Percentiles rank a stretch among this genome's conserved stretches.
These are phyloP conservation scores for Gossypium raimondii DNA, from an alignment of 345 rosid genomes.

Conservation along the genomic window DNA sequence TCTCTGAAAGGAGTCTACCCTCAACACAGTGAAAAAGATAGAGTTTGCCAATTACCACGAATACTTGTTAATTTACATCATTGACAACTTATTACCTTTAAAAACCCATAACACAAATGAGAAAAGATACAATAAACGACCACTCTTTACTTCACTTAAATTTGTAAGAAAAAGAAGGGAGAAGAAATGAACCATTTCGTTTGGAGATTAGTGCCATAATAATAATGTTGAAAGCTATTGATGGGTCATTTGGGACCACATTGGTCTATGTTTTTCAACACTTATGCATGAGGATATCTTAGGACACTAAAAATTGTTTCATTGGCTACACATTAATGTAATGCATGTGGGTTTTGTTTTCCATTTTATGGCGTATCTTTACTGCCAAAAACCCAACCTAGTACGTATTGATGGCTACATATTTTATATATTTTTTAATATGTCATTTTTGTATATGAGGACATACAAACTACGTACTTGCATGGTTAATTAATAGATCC, in stretches of 20 bases:
- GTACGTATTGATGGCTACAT: neutral
- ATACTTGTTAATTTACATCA: too few species aligned
- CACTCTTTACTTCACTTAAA: neutral
- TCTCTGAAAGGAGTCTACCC: too few species aligned
- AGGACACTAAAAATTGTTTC: too few species aligned
- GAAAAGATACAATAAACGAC: too few species aligned
- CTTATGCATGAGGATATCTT: too few species aligned
- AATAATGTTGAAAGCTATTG: neutral
- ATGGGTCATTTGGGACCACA: conserved; percentile 5
- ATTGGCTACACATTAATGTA: neutral
- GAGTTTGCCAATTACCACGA: too few species aligned
- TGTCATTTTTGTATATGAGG: neutral
- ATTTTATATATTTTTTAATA: too few species aligned
- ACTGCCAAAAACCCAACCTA: neutral
- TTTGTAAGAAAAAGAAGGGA: neutral
- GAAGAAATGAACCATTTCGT: neutral
- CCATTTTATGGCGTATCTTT: neutral
- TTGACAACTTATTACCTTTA: too few species aligned
- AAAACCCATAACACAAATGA: too few species aligned
- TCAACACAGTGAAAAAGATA: too few species aligned
- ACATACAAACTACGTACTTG: neutral
- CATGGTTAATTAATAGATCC: neutral
- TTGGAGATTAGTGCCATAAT: neutral
- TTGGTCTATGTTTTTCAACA: neutral
- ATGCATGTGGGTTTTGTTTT: neutral